These are phyloP conservation scores for Citrullus amarus DNA, from an alignment of 306 rosid genomes.

Conservation along the genomic window DNA sequence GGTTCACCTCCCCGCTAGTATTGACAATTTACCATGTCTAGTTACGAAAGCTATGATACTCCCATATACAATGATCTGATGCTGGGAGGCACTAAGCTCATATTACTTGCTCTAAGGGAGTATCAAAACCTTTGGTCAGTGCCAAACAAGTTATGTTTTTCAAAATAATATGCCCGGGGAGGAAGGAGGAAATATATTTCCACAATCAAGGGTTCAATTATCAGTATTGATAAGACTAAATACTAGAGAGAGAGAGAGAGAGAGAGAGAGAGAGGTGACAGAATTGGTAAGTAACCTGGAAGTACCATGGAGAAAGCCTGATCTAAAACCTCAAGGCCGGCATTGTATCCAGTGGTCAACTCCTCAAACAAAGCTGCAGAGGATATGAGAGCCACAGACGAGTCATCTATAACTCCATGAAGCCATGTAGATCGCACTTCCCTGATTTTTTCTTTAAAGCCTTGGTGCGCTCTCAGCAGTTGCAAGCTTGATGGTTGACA, in stretches of 20 bases:
- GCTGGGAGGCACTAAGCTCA: not conserved
- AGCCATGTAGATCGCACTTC: constrained; percentile 57
- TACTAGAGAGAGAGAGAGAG: constrained; percentile 9
- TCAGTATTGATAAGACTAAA: not conserved
- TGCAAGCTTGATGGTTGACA: constrained; percentile 65
- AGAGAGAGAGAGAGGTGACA: not conserved
- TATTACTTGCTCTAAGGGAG: not conserved
- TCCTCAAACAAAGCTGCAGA: constrained; percentile 81
- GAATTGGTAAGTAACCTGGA: constrained; percentile 40
- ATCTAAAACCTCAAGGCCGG: constrained; percentile 54
- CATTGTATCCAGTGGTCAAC: constrained; percentile 63
- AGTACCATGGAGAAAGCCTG: constrained; percentile 88
- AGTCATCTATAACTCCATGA: constrained; percentile 63
- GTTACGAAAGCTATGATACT: not conserved
- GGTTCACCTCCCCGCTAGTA: not conserved
- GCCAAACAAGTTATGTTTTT: not conserved
- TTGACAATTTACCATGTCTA: not conserved
- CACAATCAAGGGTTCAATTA: not conserved
- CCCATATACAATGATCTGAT: not conserved
- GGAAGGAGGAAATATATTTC: not conserved
- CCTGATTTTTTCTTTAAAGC: constrained; percentile 72
- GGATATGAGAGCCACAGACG: constrained; percentile 63
- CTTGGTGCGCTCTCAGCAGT: constrained; percentile 79
- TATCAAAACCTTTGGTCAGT: not conserved
- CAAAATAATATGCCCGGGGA: not conserved